Base-by-base conservation (phyloP, 148 eudicot species). In the Camellia lanceoleosa region DNA sequence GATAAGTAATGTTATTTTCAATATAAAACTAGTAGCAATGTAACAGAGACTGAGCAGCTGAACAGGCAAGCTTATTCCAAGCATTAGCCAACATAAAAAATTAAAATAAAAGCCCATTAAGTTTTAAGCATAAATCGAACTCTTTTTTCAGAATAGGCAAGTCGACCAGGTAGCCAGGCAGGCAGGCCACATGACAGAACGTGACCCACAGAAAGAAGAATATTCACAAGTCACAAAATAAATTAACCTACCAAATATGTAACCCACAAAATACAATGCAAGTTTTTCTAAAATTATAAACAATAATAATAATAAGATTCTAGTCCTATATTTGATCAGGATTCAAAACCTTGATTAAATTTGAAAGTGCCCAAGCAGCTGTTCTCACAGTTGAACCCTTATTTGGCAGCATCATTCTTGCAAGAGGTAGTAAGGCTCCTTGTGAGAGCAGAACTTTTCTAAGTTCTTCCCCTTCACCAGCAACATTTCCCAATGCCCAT, bases 401-500 rank as follows among this genome's bases (percentile, higher is more conserved):
- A 86, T 91, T 89, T 30, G 94, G 97, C 72, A 96, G 89, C 88
- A 96, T 85, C 99, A 96, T 96, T 85, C 94, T 92, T 81, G 94
- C 94, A 82, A 96, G 93, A 85, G 98, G 94, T 73, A 78, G 85
- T 72, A 93, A 91, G 73, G 97, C 99, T 80, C 99, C 99, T 84
- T 96, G 98, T 0, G 92, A 90, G 68, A 94, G 83, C 79, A 96
- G 85, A 88, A 91, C 79, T 85, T 86, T 87, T 87, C 99, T 90
- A 78, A 96, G 86, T 74, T 96, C 98, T 82, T 94, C 93, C 78
- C 91, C 98, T 92, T 96, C 99, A 80, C 97, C 99, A 47, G 98
- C 97, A 83, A 96, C 99, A 89, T 96, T 96, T 86, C 99, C 99
- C 83, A 96, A 75, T 52, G 99, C 99, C 99, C 99, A 96, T 76